Base-by-base conservation (phyloP, 2,329 filamentous ascomycete genomes). In the Pestalotiopsis sp. region DNA sequence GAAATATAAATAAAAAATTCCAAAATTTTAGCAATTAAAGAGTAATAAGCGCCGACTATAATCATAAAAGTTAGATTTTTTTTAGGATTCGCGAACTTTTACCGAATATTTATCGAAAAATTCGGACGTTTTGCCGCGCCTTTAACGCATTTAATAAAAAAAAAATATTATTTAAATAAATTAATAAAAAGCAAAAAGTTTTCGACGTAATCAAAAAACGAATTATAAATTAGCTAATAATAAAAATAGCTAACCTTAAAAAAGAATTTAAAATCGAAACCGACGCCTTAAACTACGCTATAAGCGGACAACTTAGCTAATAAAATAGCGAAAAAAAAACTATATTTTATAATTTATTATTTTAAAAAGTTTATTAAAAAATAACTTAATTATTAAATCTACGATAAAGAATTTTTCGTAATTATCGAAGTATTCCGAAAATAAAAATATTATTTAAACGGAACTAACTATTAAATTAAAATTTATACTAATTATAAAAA, bases 111-210 rank as follows among this genome's bases (percentile, higher is more conserved):
- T 36, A 36, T 36, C 7, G 7, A 1, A 36, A 1, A 1, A 36
- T 9, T 36, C 31, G 31, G 31, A 2, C 0, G 7, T 9, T 0
- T 31, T 2, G 5, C 0, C 0, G 13, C 13, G 17, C 0, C 2
- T 36, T 36, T 36, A 36, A 36, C 6, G 7, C 0, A 36, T 2
- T 2, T 36, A 9, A 36, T 1, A 2, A 36, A 9, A 9, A 36
- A 36, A 36, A 9, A 36, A 36, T 36, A 36, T 36, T 36, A 36
- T 36, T 36, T 1, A 1, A 36, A 2, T 36, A 9, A 9, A 36
- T 2, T 2, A 36, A 2, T 2, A 2, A 36, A 36, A 36, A 2
- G 0, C 2, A 9, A 7, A 2, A 36, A 0, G 0, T 0, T 1
- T 3, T 45, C 17, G 17, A 45, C 17, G 17, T 45, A 45, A 31